Evolutionary conservation across 2,329 filamentous ascomycete species (phyloP), one percentile per base, ranked within the genome.

Genomic region (Hansfordia pulvinata): DNA sequence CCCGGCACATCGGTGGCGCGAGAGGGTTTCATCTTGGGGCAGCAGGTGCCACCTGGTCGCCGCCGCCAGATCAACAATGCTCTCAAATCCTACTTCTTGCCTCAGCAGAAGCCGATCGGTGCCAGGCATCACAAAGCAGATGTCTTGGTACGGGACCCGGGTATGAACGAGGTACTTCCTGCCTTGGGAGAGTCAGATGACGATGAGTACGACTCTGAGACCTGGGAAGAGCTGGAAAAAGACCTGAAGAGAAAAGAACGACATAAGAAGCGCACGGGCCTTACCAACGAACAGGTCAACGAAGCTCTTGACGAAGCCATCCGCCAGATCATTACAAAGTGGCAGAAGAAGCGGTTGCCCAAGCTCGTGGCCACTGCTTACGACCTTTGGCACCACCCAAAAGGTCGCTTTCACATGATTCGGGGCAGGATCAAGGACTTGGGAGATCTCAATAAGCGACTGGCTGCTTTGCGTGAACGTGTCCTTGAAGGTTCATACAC

Each of bases 171-270:
- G 13, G 37, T 56, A 8, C 47, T 67, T 6, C 65, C 68, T 11
- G 13, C 54, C 0, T 68, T 64, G 39, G 68, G 69, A 5, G 66
- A 76, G 4, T 76, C 70, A 3, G 47, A 57, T 25, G 47, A 62
- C 7, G 60, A 60, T 4, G 55, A 64, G 17, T 68, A 64, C 34
- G 74, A 80, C 37, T 56, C 64, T 8, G 60, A 68, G 19, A 76
- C 69, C 1, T 65, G 62, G 55, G 52, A 50, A 22, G 76, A 81
- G 40, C 76, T 80, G 8, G 60, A 75, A 23, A 53, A 64, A 17
- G 71, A 76, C 49, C 53, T 20, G 50, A 55, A 27, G 53, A 57
- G 26, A 34, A 38, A 31, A 32, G 41, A 27, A 14, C 36, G 20
- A 14, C 39, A 19, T 31, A 39, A 11, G 36, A 35, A 40, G 23